A percentile compares a stretch with the other conserved stretches of the same genome.
These are phyloP conservation scores for Anaeromyces robustus DNA, from an alignment of 192 early-diverging fungal species.

Conservation along the genomic window DNA sequence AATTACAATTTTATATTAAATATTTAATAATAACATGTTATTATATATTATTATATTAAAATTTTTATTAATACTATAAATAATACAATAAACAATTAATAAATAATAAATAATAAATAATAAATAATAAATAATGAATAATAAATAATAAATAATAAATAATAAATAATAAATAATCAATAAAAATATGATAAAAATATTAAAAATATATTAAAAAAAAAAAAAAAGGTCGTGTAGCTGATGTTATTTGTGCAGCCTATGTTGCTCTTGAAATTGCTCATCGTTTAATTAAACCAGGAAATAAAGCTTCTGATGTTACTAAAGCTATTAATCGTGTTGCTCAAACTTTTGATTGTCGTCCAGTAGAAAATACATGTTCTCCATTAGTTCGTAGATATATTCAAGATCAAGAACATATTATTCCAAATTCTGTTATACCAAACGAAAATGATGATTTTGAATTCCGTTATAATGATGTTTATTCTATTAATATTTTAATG, in stretches of 20 bases:
- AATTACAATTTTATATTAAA: no score
- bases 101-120: no score
- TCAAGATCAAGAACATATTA: constrained; percentile 42
- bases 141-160: no score
- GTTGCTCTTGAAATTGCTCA: constrained; percentile 67
- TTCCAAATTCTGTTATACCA: constrained; percentile 17
- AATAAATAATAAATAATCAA: no score
- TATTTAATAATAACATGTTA: no score
- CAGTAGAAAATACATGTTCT: constrained; percentile 50
- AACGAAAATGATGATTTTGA: constrained; percentile 24
- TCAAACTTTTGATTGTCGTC: constrained; percentile 44
- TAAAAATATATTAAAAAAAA: no score
- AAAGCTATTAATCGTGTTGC: constrained; percentile 41
- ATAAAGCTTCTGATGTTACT: constrained; percentile 22
- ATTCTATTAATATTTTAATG: constrained; percentile 52
- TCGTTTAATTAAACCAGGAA: constrained; percentile 72
- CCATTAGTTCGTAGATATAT: constrained; percentile 61
- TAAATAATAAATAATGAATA: no score
- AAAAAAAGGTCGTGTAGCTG: not conserved
- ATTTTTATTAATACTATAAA: no score
- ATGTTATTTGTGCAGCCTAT: constrained; percentile 61
- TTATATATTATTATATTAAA: no score
- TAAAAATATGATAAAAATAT: no score
- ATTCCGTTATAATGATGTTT: constrained; percentile 54
- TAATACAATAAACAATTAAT: no score